phyloP scores from a whole-genome alignment of 225 moss, liverwort and hornwort species.

The Sphagnum tenellum region DNA sequence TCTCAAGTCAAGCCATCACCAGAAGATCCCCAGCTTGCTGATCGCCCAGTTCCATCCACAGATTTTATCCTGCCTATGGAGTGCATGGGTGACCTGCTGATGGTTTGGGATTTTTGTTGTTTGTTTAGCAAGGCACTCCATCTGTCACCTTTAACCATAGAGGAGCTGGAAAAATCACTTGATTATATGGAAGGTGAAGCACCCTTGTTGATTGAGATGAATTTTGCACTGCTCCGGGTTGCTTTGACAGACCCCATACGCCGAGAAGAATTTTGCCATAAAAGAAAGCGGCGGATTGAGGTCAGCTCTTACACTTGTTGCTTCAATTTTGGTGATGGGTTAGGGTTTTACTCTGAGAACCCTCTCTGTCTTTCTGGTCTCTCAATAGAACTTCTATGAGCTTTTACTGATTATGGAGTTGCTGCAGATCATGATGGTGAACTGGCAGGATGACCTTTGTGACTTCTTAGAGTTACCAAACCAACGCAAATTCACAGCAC shows the following conservation, averaged over 20 bases:
- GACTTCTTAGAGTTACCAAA: constrained; percentile 83
- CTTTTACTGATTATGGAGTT: too few species aligned
- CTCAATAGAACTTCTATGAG: too few species aligned
- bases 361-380: too few species aligned
- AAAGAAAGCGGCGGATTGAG: constrained; percentile 80
- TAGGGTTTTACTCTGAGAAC: constrained; percentile 2
- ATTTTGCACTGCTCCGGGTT: constrained; percentile 70
- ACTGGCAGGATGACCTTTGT: constrained; percentile 90
- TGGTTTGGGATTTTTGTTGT: constrained; percentile 97
- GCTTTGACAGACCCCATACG: constrained; percentile 68
- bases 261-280: constrained; percentile 78
- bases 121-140: constrained; percentile 80
- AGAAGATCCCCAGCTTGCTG: constrained; percentile 60
- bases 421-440: constrained; percentile 20
- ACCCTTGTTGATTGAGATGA: constrained; percentile 67
- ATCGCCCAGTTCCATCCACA: constrained; percentile 76
- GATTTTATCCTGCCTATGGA: constrained; percentile 83
- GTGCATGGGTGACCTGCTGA: constrained; percentile 71
- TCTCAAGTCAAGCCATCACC: constrained; percentile 54
- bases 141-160: constrained; percentile 76
- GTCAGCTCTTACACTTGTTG: constrained; percentile 16
- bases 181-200: constrained; percentile 87
- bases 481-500: constrained; percentile 39
- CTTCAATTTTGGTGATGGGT: neutral
- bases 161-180: constrained; percentile 89